Conservation (phyloP, 2,329 filamentous ascomycete genomes). For the Mycocentrospora acerina region DNA sequence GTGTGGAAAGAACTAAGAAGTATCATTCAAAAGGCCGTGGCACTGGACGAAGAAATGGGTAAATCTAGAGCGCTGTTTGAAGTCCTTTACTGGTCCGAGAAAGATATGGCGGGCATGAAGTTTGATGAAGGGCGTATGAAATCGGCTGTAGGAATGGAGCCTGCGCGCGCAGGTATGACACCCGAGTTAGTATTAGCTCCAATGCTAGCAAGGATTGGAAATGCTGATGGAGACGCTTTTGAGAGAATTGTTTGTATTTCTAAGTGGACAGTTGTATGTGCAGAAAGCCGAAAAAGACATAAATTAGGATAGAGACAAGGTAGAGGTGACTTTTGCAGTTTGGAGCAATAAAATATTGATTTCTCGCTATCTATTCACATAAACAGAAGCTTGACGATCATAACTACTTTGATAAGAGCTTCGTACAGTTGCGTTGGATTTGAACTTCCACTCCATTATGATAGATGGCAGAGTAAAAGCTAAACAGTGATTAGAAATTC, state of each 20-base stretch:
- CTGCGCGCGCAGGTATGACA: neutral
- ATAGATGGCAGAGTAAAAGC: too few relatives aligned
- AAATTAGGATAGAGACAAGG: too few relatives aligned
- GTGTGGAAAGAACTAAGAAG: neutral
- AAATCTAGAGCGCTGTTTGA: constrained; percentile 5
- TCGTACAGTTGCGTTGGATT: too few relatives aligned
- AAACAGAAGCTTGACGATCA: too few relatives aligned
- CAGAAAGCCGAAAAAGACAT: constrained; percentile 2
- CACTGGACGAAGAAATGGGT: constrained; percentile 1
- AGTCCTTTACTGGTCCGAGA: neutral
- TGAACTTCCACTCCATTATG: too few relatives aligned
- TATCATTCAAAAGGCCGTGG: neutral
- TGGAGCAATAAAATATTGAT: too few relatives aligned
- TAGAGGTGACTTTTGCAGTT: too few relatives aligned
- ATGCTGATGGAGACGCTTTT: constrained; percentile 2
- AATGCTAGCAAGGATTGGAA: constrained; percentile 1
- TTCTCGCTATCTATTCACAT: too few relatives aligned
- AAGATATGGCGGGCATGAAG: neutral
- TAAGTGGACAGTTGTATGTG: constrained; percentile 3
- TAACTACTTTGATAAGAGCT: too few relatives aligned
- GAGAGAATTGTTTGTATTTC: neutral
- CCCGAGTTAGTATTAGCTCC: constrained; percentile 5
- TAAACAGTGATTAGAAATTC: too few relatives aligned
- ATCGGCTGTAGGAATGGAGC: neutral
- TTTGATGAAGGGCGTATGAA: neutral